A percentile compares a stretch with the other conserved stretches of the same genome.
phyloP scores from a whole-genome alignment of 2,329 filamentous ascomycete species.

The Arthrobotrys iridis region DNA sequence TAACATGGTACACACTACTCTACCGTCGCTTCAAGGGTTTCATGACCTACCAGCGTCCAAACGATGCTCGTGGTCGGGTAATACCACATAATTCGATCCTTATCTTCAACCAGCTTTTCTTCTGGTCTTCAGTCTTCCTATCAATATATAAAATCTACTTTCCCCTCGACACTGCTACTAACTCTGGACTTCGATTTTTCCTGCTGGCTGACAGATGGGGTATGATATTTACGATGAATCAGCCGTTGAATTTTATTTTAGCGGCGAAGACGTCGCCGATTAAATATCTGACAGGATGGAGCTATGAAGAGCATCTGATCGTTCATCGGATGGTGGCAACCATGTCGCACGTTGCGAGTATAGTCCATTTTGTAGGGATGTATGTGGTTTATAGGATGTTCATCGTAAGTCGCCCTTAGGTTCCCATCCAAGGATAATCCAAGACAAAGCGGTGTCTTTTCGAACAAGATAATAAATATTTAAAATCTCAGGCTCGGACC shows the following conservation, averaged over 20 bases:
- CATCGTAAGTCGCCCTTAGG: conserved; percentile 4
- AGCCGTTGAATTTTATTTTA: conserved; percentile 70
- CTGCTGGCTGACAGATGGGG: conserved; percentile 70
- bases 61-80: conserved; percentile 24
- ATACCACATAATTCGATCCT: conserved; percentile 28
- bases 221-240: conserved; percentile 66
- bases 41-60: conserved; percentile 42
- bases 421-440: neutral
- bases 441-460: conserved; percentile 66
- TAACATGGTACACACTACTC: conserved; percentile 33
- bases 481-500: conserved; percentile 8
- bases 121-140: conserved; percentile 50
- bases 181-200: conserved; percentile 62
- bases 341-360: conserved; percentile 69
- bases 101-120: conserved; percentile 30
- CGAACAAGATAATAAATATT: conserved; percentile 60
- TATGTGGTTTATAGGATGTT: conserved; percentile 60
- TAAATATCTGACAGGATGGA: conserved; percentile 70
- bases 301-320: conserved; percentile 74
- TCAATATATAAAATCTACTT: conserved; percentile 46
- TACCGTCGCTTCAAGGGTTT: conserved; percentile 43
- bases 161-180: conserved; percentile 7
- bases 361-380: conserved; percentile 69
- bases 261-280: conserved; percentile 75
- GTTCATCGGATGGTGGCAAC: conserved; percentile 73